phyloP scores from a whole-genome alignment of 2,329 filamentous ascomycete species.

The Fusarium nelsonii region DNA sequence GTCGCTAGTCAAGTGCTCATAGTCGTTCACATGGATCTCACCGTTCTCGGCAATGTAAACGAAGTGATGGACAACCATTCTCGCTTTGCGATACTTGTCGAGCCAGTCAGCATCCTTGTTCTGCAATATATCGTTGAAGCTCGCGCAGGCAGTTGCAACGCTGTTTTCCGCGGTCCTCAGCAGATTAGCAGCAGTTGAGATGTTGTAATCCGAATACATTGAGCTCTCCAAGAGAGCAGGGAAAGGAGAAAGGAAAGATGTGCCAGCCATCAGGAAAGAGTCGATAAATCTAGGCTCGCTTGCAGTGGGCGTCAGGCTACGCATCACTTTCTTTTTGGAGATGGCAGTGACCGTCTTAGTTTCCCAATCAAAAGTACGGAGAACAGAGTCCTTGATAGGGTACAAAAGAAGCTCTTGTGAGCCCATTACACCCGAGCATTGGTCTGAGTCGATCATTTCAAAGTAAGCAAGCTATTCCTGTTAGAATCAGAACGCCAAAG shows the following conservation, averaged over 20 bases:
- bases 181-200: constrained; percentile 83
- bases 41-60: constrained; percentile 84
- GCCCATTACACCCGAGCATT: constrained; percentile 83
- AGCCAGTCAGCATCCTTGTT: constrained; percentile 80
- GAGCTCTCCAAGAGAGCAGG: constrained; percentile 76
- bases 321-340: constrained; percentile 77
- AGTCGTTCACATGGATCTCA: constrained; percentile 79
- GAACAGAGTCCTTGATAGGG: constrained; percentile 82
- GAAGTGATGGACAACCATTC: constrained; percentile 88
- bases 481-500: constrained; percentile 22
- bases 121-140: constrained; percentile 83
- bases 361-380: constrained; percentile 75
- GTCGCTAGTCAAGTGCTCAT: constrained; percentile 80
- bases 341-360: constrained; percentile 71
- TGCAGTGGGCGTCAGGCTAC: constrained; percentile 73
- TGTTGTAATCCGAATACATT: constrained; percentile 67
- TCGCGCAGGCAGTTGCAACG: constrained; percentile 79
- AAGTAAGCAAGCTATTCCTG: constrained; percentile 78
- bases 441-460: constrained; percentile 73
- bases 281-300: constrained; percentile 83
- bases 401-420: constrained; percentile 88
- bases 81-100: constrained; percentile 87
- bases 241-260: constrained; percentile 81
- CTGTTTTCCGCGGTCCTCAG: constrained; percentile 76
- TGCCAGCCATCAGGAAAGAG: constrained; percentile 84